These are phyloP conservation scores for Cornus kousa DNA, from an alignment of 148 eudicot genomes.

Conservation along the genomic window DNA sequence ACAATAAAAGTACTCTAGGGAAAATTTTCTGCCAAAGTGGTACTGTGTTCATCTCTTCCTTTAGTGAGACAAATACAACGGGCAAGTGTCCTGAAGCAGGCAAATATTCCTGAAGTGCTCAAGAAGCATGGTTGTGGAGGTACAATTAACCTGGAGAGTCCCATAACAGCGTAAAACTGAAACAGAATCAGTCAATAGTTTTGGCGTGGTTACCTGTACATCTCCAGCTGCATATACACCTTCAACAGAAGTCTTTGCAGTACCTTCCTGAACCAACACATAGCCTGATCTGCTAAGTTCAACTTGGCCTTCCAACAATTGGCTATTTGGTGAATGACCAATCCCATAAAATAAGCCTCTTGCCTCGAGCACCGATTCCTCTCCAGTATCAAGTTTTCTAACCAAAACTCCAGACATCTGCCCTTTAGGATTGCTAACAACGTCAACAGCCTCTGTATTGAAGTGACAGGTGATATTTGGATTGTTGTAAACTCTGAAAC, in stretches of 20 bases:
- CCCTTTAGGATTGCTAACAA: slow-evolving; percentile 82
- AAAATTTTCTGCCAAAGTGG: neutral
- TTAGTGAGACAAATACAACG: neutral
- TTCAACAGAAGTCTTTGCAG: slow-evolving; percentile 72
- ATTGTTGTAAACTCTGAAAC: slow-evolving; percentile 99
- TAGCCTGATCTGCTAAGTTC: slow-evolving; percentile 82
- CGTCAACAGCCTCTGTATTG: slow-evolving; percentile 94
- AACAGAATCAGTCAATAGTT: neutral
- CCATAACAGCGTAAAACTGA: neutral
- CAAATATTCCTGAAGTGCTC: neutral
- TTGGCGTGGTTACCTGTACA: slow-evolving; percentile 65
- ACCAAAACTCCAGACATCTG: slow-evolving; percentile 90
- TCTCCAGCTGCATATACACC: slow-evolving; percentile 99
- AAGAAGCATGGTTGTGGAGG: neutral
- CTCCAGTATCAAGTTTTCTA: slow-evolving; percentile 64
- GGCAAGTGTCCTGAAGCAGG: neutral
- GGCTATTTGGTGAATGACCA: slow-evolving; percentile 97
- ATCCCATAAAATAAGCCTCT: slow-evolving; percentile 94
- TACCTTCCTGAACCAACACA: slow-evolving; percentile 75
- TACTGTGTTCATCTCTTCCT: neutral
- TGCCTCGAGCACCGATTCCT: slow-evolving; percentile 84
- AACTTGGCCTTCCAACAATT: slow-evolving; percentile 79
- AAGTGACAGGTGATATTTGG: slow-evolving; percentile 97
- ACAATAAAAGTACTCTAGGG: no score
- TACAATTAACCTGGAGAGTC: neutral